Evolutionary conservation across 257 asterid species (phyloP), one percentile per base, ranked within the genome.

Genomic region (Petunia axillaris): DNA sequence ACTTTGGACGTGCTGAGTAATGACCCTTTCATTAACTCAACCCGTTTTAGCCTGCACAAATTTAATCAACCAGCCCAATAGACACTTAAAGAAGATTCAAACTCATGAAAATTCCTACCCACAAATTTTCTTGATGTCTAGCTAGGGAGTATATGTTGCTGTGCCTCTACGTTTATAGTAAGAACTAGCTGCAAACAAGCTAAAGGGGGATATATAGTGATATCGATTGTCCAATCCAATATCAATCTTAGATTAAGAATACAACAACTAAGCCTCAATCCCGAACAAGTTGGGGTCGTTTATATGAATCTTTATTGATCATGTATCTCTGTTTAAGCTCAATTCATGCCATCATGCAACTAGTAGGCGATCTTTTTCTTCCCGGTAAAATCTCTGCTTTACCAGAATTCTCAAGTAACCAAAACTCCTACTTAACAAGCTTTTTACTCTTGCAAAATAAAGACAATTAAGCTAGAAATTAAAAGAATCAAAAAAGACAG

Each of bases 1-100:
- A 46, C 41, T 9, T 70, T 70, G 36, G 58, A 44, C 76, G 15
- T 70, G 15, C 44, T 70, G 58, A 70, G 16, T 67, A 58, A 25
- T 70, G 75, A 25, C 58, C 16, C 39, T 46, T 70, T 44, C 9
- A 36, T 70, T 70, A 46, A 70, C 76, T 46, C 41, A 70, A 68
- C 52, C 43, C 6, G 6, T 71, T 43, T 68, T 16, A 2, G 35
- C 60, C 44, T 35, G 77, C 11, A 44, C 35, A 48, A 71, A 35
- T 48, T 54, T 48, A 71, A 71, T 35, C 44, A 5, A 35, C 9
- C 5, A 25, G 40, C 44, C 43, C 43, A 71, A 25, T 71, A 48
- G 9, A 48, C 43, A 25, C 44, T 40, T 71, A n/a, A 6, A 71
- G 77, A 71, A 35, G 77, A 71, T 71, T 71, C 60, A 46, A 25